These are phyloP conservation scores for Hirschfeldia incana DNA, from an alignment of 345 rosid species.

Conservation along the genomic window DNA sequence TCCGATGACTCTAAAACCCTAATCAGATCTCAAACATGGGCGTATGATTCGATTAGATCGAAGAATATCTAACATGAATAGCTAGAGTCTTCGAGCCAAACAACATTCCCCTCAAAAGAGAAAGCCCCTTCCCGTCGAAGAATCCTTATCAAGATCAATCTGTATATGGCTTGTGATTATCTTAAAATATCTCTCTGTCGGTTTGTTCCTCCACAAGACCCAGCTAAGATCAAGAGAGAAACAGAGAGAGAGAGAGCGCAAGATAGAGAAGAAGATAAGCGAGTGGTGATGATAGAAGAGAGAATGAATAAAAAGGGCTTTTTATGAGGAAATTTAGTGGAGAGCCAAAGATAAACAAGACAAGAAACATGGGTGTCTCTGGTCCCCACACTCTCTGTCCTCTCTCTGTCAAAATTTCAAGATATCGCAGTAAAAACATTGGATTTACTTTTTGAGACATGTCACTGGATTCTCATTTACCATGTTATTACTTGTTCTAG, in stretches of 20 bases:
- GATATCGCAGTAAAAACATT: constrained; percentile 37
- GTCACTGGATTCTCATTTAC: constrained; percentile 39
- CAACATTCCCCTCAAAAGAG: constrained; percentile 90
- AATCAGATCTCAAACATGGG: constrained; percentile 28
- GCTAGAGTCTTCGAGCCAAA: constrained; percentile 86
- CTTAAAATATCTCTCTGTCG: constrained; percentile 8
- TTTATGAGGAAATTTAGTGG: constrained; percentile 40
- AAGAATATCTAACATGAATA: constrained; percentile 26
- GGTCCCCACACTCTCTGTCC: constrained; percentile 19
- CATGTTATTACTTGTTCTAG: constrained; percentile 39
- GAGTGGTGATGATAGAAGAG: constrained; percentile 37
- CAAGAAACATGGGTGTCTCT: constrained; percentile 42
- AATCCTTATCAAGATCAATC: background rate
- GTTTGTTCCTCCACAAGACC: constrained; percentile 55
- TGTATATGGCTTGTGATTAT: constrained; percentile 30
- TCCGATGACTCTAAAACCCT: constrained; percentile 65
- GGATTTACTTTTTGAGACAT: constrained; percentile 43
- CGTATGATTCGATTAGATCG: background rate
- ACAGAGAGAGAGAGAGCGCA: constrained; percentile 6
- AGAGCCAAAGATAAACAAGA: constrained; percentile 39
- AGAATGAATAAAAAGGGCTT: constrained; percentile 27
- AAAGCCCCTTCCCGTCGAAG: constrained; percentile 37
- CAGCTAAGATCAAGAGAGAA: constrained; percentile 67
- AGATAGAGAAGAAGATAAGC: constrained; percentile 20
- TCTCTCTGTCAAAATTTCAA: constrained; percentile 33